These are phyloP conservation scores for Trametes sanguinea DNA, from an alignment of 768 basidiomycete species.

Conservation along the genomic window DNA sequence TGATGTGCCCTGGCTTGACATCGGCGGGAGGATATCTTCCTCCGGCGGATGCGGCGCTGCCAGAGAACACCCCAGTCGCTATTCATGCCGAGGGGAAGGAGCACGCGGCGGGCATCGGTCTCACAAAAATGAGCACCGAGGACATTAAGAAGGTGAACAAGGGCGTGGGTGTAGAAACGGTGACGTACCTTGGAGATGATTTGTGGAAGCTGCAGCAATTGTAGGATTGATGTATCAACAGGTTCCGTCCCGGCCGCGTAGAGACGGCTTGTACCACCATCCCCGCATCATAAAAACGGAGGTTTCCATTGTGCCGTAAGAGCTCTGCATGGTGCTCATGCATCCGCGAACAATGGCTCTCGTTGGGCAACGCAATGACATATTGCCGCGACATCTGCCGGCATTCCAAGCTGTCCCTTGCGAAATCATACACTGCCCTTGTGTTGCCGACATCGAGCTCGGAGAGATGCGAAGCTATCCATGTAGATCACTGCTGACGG, in stretches of 20 bases:
- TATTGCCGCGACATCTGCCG: not conserved
- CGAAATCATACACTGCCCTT: not conserved
- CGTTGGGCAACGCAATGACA: not conserved
- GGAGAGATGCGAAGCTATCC: constrained; percentile 1
- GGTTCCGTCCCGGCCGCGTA: not conserved
- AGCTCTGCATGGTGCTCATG: not conserved
- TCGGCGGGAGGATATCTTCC: constrained; percentile 90
- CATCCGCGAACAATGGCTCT: not conserved
- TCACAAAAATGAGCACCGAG: constrained; percentile 81
- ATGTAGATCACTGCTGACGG: constrained; percentile 1
- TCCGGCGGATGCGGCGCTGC: constrained; percentile 63
- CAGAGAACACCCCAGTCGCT: constrained; percentile 78
- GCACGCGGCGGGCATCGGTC: constrained; percentile 83
- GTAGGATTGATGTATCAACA: constrained; percentile 35
- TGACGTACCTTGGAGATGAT: constrained; percentile 87
- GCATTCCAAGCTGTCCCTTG: not conserved
- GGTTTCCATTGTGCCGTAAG: not conserved
- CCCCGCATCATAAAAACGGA: not conserved
- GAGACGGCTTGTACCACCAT: constrained; percentile 7
- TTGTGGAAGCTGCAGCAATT: constrained; percentile 73
- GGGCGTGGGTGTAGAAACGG: constrained; percentile 71
- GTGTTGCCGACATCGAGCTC: not conserved
- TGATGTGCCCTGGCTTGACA: constrained; percentile 98
- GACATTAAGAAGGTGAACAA: constrained; percentile 92
- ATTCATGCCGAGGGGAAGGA: constrained; percentile 97